Evolutionary conservation across 169 alveolate genomes (phyloP).

Genomic region (Plasmodium gallinaceum): DNA sequence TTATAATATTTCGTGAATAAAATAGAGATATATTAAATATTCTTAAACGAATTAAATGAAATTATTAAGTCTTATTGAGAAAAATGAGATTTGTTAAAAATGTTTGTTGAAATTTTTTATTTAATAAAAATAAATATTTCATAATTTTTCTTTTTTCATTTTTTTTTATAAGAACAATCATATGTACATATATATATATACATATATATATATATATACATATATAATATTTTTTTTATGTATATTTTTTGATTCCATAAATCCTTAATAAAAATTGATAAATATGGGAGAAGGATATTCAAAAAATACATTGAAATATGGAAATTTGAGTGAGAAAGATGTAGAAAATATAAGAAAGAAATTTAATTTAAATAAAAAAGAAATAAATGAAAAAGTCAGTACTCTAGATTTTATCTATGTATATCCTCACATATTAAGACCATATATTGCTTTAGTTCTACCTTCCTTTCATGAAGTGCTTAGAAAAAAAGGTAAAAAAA

Average conservation of each 20-base stretch:
- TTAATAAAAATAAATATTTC: neutral
- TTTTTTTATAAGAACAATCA: neutral
- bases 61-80: too few species aligned
- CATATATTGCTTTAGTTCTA: slow-evolving; percentile 62
- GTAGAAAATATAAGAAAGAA: slow-evolving; percentile 57
- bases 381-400: slow-evolving; percentile 47
- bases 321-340: slow-evolving; percentile 60
- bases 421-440: slow-evolving; percentile 70
- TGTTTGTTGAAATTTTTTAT: neutral
- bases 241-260: neutral
- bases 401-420: slow-evolving; percentile 49
- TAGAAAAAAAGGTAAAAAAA: slow-evolving; percentile 21
- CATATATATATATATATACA: neutral
- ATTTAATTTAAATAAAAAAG: slow-evolving; percentile 58
- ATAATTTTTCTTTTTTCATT: neutral
- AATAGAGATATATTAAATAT: too few species aligned
- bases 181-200: neutral
- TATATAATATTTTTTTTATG: too few species aligned
- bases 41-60: too few species aligned
- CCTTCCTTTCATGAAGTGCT: slow-evolving; percentile 66
- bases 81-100: too few species aligned
- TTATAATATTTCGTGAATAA: too few species aligned
- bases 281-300: slow-evolving; percentile 77
- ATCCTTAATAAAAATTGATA: slow-evolving; percentile 1
- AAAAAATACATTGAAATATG: slow-evolving; percentile 34